These are phyloP conservation scores for Trichoderma reesei DNA, from an alignment of 495 filamentous ascomycete species.

Conservation along the genomic window DNA sequence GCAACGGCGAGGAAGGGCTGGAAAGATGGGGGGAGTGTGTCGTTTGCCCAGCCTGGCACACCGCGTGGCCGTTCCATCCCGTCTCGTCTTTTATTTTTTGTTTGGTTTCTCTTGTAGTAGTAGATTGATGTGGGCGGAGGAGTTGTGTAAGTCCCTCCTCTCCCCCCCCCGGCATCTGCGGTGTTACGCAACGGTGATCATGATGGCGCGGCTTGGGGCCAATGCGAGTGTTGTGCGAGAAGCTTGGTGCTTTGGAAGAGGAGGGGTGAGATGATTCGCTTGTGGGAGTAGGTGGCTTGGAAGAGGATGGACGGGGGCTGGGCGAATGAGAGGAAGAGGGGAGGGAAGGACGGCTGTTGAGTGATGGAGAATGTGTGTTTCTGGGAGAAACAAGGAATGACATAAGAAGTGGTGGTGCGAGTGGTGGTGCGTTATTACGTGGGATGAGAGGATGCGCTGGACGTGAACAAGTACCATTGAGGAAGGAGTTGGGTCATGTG, in stretches of 20 bases:
- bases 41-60: background rate
- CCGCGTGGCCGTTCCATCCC: background rate
- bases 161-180: conserved; percentile 5
- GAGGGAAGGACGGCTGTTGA: too few species aligned
- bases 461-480: too few species aligned
- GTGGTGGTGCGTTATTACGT: too few species aligned
- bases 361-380: background rate
- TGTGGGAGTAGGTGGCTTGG: background rate
- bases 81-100: background rate
- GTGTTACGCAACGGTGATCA: background rate
- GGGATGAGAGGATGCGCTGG: background rate
- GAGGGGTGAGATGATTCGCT: background rate
- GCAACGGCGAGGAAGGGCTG: background rate
- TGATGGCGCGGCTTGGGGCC: background rate
- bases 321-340: too few species aligned
- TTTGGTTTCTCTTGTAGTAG: background rate
- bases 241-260: background rate
- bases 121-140: background rate
- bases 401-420: background rate
- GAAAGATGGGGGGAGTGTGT: background rate
- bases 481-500: too few species aligned
- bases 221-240: background rate
- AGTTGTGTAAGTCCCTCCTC: background rate
- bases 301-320: background rate
- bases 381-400: background rate